Evolutionary conservation across 805 yeast genomes (phyloP).

Genomic region (Hanseniaspora vineae): DNA sequence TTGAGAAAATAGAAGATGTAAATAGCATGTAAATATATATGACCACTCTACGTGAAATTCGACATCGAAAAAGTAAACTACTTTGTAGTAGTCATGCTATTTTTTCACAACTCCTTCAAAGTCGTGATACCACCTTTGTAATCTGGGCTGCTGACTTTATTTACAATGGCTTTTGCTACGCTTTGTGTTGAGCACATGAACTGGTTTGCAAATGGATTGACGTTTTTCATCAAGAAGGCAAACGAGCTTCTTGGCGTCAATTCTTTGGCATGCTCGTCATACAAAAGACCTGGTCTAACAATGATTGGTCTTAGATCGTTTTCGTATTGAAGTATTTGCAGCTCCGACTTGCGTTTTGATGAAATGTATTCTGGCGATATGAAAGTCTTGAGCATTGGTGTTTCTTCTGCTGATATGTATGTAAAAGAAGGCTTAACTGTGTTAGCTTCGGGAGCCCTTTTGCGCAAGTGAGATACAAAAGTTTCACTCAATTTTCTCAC

Average conservation of each 20-base stretch:
- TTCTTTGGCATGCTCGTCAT: slow-evolving; percentile 32
- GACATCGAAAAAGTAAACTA: too few relatives aligned
- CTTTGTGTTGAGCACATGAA: slow-evolving; percentile 56
- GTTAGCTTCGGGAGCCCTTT: slow-evolving; percentile 13
- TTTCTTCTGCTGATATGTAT: slow-evolving; percentile 69
- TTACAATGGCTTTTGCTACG: slow-evolving; percentile 48
- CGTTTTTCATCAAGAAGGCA: slow-evolving; percentile 21
- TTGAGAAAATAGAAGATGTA: slow-evolving; percentile 24
- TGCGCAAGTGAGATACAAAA: slow-evolving; percentile 5
- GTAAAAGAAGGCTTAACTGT: slow-evolving; percentile 33
- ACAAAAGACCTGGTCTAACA: slow-evolving; percentile 78
- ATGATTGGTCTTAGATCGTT: slow-evolving; percentile 43
- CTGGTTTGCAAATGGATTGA: slow-evolving; percentile 34
- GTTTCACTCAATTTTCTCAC: slow-evolving; percentile 49
- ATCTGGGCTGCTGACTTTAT: slow-evolving; percentile 36
- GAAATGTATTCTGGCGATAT: slow-evolving; percentile 59
- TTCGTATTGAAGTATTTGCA: slow-evolving; percentile 32
- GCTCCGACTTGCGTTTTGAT: slow-evolving; percentile 70
- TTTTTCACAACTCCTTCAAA: slow-evolving; percentile 29
- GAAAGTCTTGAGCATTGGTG: slow-evolving; percentile 30
- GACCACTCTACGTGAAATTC: too few relatives aligned
- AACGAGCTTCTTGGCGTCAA: slow-evolving; percentile 26
- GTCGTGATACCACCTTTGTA: slow-evolving; percentile 43
- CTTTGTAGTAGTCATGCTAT: too few relatives aligned
- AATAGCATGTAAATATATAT: neutral